Percentiles rank a stretch among this genome's conserved stretches.
Conservation (phyloP, 805 yeast genomes). For the Candida takata region DNA sequence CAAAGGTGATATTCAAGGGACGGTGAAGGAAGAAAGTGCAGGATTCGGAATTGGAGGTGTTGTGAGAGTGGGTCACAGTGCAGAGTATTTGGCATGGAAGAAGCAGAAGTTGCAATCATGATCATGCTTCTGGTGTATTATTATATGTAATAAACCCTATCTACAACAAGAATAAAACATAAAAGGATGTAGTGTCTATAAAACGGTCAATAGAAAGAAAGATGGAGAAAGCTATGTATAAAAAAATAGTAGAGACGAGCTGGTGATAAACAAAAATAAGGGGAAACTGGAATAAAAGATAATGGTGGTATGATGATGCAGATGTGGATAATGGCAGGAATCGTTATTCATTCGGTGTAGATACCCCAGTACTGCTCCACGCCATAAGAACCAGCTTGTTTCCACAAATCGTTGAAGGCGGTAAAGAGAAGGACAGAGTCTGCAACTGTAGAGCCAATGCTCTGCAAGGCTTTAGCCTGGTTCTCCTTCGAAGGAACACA, state of each 20-base stretch:
- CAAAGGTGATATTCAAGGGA: slow-evolving; percentile 6
- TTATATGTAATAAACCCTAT: too few relatives aligned
- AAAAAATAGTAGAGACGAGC: too few relatives aligned
- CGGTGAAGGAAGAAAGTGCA: slow-evolving; percentile 9
- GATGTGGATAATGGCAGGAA: background rate
- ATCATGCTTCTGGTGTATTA: background rate
- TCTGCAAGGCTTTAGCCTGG: slow-evolving; percentile 45
- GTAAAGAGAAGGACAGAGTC: slow-evolving; percentile 51
- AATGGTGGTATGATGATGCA: too few relatives aligned
- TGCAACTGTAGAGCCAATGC: slow-evolving; percentile 39
- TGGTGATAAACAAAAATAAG: too few relatives aligned
- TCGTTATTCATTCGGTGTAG: slow-evolving; percentile 5
- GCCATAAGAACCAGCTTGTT: slow-evolving; percentile 44
- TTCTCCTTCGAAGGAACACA: slow-evolving; percentile 50
- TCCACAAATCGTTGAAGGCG: slow-evolving; percentile 60
- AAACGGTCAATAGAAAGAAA: background rate
- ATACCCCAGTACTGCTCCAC: slow-evolving; percentile 53
- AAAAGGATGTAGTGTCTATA: background rate
- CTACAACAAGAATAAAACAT: too few relatives aligned
- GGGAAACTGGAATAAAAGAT: too few relatives aligned
- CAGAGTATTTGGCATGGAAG: slow-evolving; percentile 63
- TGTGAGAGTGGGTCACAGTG: slow-evolving; percentile 59
- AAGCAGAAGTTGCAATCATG: slow-evolving; percentile 7
- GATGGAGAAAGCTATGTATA: too few relatives aligned
- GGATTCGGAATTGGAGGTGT: slow-evolving; percentile 24